A percentile compares a stretch with the other conserved stretches of the same genome.
phyloP scores from a whole-genome alignment of 495 filamentous ascomycete genomes.

The Trichodelitschia bisporula region DNA sequence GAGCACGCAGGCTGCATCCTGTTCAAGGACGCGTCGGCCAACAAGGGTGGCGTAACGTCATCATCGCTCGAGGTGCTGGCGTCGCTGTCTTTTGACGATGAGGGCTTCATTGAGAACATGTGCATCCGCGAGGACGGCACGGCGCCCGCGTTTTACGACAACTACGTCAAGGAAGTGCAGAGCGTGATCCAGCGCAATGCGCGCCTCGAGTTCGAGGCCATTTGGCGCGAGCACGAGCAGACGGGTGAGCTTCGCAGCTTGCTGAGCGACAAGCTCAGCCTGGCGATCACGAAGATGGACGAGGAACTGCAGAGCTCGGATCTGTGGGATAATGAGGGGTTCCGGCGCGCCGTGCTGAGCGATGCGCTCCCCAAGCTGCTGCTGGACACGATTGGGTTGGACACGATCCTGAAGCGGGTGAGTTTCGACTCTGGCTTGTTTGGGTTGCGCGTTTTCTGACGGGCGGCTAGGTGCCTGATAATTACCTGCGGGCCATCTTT shows the following conservation, averaged over 20 bases:
- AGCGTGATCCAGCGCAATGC: slow-evolving; percentile 74
- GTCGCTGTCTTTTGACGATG: slow-evolving; percentile 77
- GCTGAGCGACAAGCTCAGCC: slow-evolving; percentile 65
- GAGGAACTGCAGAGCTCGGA: slow-evolving; percentile 85
- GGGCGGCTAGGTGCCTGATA: slow-evolving; percentile 46
- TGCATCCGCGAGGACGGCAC: slow-evolving; percentile 57
- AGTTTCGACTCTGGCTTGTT: no score
- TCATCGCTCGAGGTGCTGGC: slow-evolving; percentile 92
- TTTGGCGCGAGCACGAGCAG: slow-evolving; percentile 80
- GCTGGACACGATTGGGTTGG: slow-evolving; percentile 70
- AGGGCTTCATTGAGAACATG: slow-evolving; percentile 77
- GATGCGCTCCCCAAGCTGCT: slow-evolving; percentile 74
- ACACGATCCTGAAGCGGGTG: slow-evolving; percentile 59
- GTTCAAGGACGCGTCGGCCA: slow-evolving; percentile 94
- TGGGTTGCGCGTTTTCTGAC: slow-evolving; percentile 11
- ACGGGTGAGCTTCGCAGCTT: slow-evolving; percentile 57
- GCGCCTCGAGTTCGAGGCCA: slow-evolving; percentile 81
- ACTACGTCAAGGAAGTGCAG: slow-evolving; percentile 83
- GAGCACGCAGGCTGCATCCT: slow-evolving; percentile 83
- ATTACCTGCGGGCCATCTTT: slow-evolving; percentile 85
- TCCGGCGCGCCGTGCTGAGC: slow-evolving; percentile 51
- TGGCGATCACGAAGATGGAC: slow-evolving; percentile 83
- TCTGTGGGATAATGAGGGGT: slow-evolving; percentile 62
- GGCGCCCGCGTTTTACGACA: slow-evolving; percentile 69
- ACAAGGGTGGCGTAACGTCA: slow-evolving; percentile 97